Conservation (phyloP, 805 yeast species). For the Debaryomyces castellii region DNA sequence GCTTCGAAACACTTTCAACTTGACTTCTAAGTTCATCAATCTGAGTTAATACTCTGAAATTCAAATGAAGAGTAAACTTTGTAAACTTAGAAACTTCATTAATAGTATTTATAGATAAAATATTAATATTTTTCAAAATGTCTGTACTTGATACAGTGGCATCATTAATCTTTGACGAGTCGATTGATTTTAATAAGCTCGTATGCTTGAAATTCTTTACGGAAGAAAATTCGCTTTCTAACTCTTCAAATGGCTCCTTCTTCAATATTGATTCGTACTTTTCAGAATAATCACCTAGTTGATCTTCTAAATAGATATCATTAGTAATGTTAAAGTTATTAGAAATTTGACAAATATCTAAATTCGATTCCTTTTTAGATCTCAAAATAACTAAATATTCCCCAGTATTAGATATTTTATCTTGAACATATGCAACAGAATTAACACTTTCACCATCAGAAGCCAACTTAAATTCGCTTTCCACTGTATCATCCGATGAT, state of each 20-base stretch:
- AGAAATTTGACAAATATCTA: slow-evolving; percentile 14
- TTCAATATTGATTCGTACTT: slow-evolving; percentile 5
- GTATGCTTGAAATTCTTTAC: slow-evolving; percentile 2
- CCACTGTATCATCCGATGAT: neutral
- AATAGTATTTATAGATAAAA: slow-evolving; percentile 16
- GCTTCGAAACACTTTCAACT: slow-evolving; percentile 7
- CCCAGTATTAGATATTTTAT: slow-evolving; percentile 27
- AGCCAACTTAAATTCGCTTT: slow-evolving; percentile 6
- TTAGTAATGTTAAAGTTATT: neutral
- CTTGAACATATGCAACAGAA: slow-evolving; percentile 19
- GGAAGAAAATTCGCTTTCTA: slow-evolving; percentile 14
- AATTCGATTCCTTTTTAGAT: slow-evolving; percentile 7
- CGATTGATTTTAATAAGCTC: neutral
- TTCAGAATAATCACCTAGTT: neutral
- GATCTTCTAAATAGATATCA: neutral
- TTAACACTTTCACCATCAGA: slow-evolving; percentile 5
- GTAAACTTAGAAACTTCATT: slow-evolving; percentile 14
- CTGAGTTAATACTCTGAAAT: slow-evolving; percentile 18
- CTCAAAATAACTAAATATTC: slow-evolving; percentile 21
- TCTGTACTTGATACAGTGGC: neutral
- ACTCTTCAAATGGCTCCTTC: slow-evolving; percentile 17
- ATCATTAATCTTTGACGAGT: neutral
- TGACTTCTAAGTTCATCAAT: slow-evolving; percentile 24
- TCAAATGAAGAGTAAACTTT: slow-evolving; percentile 16
- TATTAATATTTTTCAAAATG: slow-evolving; percentile 12